Base-by-base conservation (phyloP, 2,329 filamentous ascomycete genomes). In the Camptophora hylomeconis region DNA sequence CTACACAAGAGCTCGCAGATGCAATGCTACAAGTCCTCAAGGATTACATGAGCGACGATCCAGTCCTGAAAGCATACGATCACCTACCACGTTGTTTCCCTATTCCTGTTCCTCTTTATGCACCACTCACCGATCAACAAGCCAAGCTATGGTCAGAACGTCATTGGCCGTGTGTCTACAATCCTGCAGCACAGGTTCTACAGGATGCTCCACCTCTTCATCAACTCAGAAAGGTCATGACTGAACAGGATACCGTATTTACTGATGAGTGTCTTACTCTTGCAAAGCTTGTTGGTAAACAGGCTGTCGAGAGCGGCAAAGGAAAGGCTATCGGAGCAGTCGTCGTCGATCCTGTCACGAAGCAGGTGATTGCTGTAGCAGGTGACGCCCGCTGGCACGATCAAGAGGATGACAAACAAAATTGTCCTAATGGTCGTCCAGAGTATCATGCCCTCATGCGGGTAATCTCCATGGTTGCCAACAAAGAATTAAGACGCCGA, bases 371-470 rank as follows among this genome's bases (percentile, higher is more conserved):
- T 11, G 56, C 54, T 13, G 58, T 60, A 19, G 58, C 55, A 4
- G 58, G 57, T 4, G 59, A 63, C 40, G 56, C 51, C 20, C 47
- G 59, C 27, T 61, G 37, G 34, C 39, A 32, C 25, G 31, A 37
- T 15, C 22, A 23, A 7, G 20, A 19, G 8, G 22, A 20, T 16
- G 30, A 33, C 17, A 24, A 31, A 19, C 31, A 36, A 13, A 13
- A 26, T 22, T 20, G 20, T n/a, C 30, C 50, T 0, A 52, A 57
- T 27, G 57, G 57, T 8, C 53, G 57, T 2, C 57, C 58, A 2
- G 56, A 60, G 28, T 45, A 55, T n/a, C 59, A 63, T 35, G 56
- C 59, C 2, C 37, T 61, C 26, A 61, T 63, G 58, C 54, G 58
- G 12, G 56, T 44, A 6, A 47, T 56, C 7, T 56, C 57, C 7